Conservation (phyloP, 768 basidiomycete genomes). For the Suillus weaverae region DNA sequence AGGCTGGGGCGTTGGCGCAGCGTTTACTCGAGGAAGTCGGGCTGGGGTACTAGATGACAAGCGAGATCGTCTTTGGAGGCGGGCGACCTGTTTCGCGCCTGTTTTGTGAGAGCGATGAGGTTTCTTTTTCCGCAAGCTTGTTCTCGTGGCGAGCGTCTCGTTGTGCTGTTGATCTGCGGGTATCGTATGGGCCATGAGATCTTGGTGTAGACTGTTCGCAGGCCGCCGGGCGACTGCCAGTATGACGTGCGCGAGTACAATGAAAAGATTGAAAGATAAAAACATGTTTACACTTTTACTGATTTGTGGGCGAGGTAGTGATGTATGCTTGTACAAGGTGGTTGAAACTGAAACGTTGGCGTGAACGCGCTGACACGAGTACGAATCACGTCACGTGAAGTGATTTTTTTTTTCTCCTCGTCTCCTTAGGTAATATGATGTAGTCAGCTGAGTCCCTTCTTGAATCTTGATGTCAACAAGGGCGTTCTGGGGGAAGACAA, state of each 20-base stretch:
- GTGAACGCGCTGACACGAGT: neutral
- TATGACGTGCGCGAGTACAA: neutral
- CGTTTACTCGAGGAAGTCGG: constrained; percentile 13
- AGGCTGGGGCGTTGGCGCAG: constrained; percentile 40
- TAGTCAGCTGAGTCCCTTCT: neutral
- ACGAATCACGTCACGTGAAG: constrained; percentile 18
- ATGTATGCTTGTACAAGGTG: neutral
- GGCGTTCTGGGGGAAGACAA: neutral
- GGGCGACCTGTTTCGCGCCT: neutral
- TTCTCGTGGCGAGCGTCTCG: neutral
- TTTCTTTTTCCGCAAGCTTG: neutral
- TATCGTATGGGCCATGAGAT: neutral
- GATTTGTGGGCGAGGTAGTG: neutral
- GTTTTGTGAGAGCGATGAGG: neutral
- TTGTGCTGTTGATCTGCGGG: neutral
- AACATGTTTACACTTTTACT: neutral
- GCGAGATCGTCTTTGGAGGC: neutral
- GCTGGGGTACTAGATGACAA: no score
- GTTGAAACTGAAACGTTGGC: neutral
- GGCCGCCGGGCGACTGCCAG: neutral
- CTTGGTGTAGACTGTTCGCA: neutral
- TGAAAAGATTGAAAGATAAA: neutral
- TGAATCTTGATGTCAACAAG: neutral
- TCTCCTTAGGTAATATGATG: no score
- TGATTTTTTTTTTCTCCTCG: constrained; percentile 16